phyloP scores from a whole-genome alignment of 108 stramenopile species.

The Hondaea fermentalgiana region DNA sequence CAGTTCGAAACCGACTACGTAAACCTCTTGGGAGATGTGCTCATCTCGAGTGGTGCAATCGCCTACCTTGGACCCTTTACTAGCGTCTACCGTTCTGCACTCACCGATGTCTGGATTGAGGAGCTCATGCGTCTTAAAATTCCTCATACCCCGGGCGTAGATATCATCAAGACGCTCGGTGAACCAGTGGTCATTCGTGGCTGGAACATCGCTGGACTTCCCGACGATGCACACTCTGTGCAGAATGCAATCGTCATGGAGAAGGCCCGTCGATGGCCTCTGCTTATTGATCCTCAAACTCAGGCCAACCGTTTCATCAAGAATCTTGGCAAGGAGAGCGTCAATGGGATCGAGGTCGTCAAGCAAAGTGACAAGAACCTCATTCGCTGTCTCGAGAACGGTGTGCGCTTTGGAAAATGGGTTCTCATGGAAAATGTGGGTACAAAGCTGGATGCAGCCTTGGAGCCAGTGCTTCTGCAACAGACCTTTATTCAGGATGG shows the following conservation, averaged over 20 bases:
- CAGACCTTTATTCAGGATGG: conserved; percentile 60
- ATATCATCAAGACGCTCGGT: conserved; percentile 36
- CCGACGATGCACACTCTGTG: conserved; percentile 44
- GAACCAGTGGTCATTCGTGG: conserved; percentile 40
- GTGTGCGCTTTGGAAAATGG: conserved; percentile 60
- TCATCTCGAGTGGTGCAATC: conserved; percentile 48
- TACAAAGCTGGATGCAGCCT: conserved; percentile 54
- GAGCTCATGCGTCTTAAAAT: conserved; percentile 26
- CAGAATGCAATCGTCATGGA: conserved; percentile 62
- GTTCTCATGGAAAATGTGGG: conserved; percentile 55
- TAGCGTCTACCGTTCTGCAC: conserved; percentile 34
- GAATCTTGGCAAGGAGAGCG: conserved; percentile 51
- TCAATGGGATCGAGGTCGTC: conserved; percentile 53
- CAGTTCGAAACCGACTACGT: conserved; percentile 30
- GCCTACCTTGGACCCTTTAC: conserved; percentile 54
- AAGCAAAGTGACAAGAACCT: conserved; percentile 54
- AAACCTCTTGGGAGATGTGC: conserved; percentile 45
- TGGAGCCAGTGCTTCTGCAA: conserved; percentile 59
- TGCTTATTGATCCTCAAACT: conserved; percentile 59
- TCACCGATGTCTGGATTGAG: conserved; percentile 40
- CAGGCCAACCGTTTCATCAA: conserved; percentile 58
- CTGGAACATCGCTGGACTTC: conserved; percentile 49
- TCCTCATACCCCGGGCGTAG: conserved; percentile 38
- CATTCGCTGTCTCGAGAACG: conserved; percentile 51
- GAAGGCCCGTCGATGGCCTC: conserved; percentile 55